These are phyloP conservation scores for Nemania sp. DNA, from an alignment of 2,329 filamentous ascomycete species.

Conservation along the genomic window DNA sequence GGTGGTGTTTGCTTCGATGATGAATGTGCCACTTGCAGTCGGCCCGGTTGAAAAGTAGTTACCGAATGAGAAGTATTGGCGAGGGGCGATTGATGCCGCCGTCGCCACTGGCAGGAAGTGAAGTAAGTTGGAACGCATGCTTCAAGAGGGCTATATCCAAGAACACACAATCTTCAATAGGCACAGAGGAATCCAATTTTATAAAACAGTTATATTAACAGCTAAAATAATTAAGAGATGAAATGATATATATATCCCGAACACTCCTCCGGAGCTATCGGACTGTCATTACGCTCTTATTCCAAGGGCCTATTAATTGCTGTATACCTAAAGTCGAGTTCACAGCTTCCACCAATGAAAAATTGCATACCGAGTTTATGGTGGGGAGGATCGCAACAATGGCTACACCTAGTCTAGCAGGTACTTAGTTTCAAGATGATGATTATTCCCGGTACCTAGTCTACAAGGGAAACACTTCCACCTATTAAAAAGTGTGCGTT, in stretches of 20 bases:
- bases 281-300: background rate
- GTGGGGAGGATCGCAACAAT: background rate
- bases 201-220: background rate
- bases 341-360: constrained; percentile 20
- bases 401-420: background rate
- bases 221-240: background rate
- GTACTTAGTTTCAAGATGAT: background rate
- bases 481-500: constrained; percentile 15
- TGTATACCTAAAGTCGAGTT: background rate
- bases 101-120: constrained; percentile 18
- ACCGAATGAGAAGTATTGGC: constrained; percentile 32
- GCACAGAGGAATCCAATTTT: background rate
- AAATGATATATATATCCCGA: constrained; percentile 2
- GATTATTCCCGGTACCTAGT: background rate
- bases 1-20: constrained; percentile 24
- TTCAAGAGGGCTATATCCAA: background rate
- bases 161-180: background rate
- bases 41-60: constrained; percentile 29
- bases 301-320: background rate
- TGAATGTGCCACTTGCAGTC: constrained; percentile 24
- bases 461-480: constrained; percentile 14
- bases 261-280: no score
- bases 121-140: constrained; percentile 18
- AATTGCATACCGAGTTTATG: background rate
- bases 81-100: constrained; percentile 21